Conservation (phyloP, 2,329 filamentous ascomycete species). For the Chrysoporthe puriensis region DNA sequence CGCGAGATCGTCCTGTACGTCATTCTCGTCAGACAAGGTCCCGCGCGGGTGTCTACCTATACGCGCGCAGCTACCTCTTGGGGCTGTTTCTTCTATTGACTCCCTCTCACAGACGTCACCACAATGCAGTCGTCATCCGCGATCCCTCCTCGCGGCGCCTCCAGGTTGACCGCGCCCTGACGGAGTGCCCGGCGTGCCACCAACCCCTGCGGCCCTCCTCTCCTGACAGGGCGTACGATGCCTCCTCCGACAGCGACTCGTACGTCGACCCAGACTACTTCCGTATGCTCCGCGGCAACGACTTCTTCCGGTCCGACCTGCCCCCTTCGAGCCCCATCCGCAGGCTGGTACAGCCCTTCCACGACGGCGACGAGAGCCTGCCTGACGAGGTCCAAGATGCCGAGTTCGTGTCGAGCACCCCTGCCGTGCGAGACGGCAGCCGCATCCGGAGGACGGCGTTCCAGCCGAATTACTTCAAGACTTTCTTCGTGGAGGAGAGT, state of each 20-base stretch:
- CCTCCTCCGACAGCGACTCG: constrained; percentile 53
- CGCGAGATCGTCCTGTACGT: constrained; percentile 81
- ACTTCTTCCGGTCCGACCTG: constrained; percentile 49
- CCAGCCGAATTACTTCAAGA: constrained; percentile 88
- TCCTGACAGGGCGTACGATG: constrained; percentile 55
- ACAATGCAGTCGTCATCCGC: constrained; percentile 89
- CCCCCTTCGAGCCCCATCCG: constrained; percentile 58
- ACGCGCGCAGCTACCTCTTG: too few species aligned
- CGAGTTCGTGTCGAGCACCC: constrained; percentile 59
- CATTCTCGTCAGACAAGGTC: constrained; percentile 29
- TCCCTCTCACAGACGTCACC: constrained; percentile 70
- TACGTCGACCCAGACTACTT: constrained; percentile 95
- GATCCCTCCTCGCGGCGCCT: constrained; percentile 85
- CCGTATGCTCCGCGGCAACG: constrained; percentile 75
- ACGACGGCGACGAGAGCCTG: constrained; percentile 36
- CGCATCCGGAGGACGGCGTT: constrained; percentile 87
- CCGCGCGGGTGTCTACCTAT: neutral
- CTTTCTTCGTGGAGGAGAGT: constrained; percentile 88
- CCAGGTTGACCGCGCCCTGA: constrained; percentile 71
- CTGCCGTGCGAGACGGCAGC: constrained; percentile 55
- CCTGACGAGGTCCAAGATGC: constrained; percentile 38
- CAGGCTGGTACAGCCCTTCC: constrained; percentile 53
- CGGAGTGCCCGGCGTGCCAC: constrained; percentile 90
- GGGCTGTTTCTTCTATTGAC: neutral
- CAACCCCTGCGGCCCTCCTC: constrained; percentile 63